Base-by-base conservation (phyloP, 179 eudicot species). In the Dionaea muscipula region DNA sequence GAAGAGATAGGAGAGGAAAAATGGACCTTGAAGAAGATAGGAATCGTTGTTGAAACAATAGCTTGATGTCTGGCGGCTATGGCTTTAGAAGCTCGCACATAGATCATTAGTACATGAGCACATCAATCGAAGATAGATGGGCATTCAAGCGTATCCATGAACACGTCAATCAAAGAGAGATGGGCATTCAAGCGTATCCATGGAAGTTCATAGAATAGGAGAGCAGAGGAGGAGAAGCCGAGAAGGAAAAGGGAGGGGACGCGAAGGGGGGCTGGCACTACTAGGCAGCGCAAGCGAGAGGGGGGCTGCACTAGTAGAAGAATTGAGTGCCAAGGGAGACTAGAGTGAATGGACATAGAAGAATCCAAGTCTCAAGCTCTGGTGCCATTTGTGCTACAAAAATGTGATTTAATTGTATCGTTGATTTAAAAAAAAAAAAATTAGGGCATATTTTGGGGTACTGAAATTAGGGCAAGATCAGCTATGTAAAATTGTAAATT, bases 41-140 rank as follows among this genome's bases (percentile, higher is more conserved):
- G 21, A 52, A 49, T 24, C 26, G 25, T 24, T 26, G 26, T 36
- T 15, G 36, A 12, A n/a, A 10, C 7, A 43, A 18, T 43, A 2
- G 5, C 18, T 17, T 18, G 47, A 43, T 43, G 6, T 17, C 47
- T 18, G 41, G 21, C 54, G 49, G 53, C 58, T 11, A 69, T 53
- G 33, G 72, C 67, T 77, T 70, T 73, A 27, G 71, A 67, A 61
- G 63, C 68, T 54, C 62, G 61, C 20, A 36, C 61, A 65, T 65
- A 65, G 72, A 70, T 43, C 47, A 43, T 43, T 19, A 43, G 47
- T 43, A 38, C 41, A 38, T 38, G 14, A 7, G 41, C 11, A 38
- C 41, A 38, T 4, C 36, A 4, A 4, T 31, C 6, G 10, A 31
- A 31, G 10, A 31, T 31, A n/a, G n/a, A n/a, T 31, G 10, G 36